phyloP scores from a whole-genome alignment of 768 basidiomycete species.

The Podaxis sp. region DNA sequence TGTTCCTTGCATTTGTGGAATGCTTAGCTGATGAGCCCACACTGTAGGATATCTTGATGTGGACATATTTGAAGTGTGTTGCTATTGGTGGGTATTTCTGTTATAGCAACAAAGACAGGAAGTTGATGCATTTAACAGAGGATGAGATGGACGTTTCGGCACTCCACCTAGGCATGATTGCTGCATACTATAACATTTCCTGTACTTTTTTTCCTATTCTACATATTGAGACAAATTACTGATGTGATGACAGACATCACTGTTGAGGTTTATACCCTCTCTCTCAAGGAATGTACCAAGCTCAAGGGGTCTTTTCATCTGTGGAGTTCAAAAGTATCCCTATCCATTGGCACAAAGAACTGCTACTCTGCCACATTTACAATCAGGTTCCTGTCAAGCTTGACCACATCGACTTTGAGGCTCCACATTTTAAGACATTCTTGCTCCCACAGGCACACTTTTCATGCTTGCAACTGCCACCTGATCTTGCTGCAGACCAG shows the following conservation, averaged over 20 bases:
- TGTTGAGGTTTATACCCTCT: slow-evolving; percentile 94
- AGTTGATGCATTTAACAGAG: slow-evolving; percentile 40
- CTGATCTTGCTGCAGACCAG: slow-evolving; percentile 94
- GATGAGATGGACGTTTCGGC: slow-evolving; percentile 93
- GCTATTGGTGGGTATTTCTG: slow-evolving; percentile 60
- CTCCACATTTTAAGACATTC: slow-evolving; percentile 98
- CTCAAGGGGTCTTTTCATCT: slow-evolving; percentile 97
- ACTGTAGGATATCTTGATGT: slow-evolving; percentile 87
- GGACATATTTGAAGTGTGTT: slow-evolving; percentile 99
- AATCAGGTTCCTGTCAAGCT: slow-evolving; percentile 97
- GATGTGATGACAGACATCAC: slow-evolving; percentile 68
- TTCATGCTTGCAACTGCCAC: slow-evolving; percentile 86
- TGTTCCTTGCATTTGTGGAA: neutral
- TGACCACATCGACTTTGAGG: slow-evolving; percentile 78
- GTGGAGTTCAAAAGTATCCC: slow-evolving; percentile 95
- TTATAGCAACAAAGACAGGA: neutral
- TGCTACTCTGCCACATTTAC: slow-evolving; percentile 83
- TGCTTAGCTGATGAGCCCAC: slow-evolving; percentile 3
- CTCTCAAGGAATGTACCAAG: slow-evolving; percentile 94
- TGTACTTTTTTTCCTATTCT: slow-evolving; percentile 46
- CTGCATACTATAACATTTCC: slow-evolving; percentile 93
- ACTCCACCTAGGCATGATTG: slow-evolving; percentile 98
- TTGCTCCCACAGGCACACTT: slow-evolving; percentile 96
- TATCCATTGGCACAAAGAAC: slow-evolving; percentile 91
- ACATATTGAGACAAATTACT: neutral